These are phyloP conservation scores for Pseudogymnoascus sp. DNA, from an alignment of 2,329 filamentous ascomycete genomes.

Conservation along the genomic window DNA sequence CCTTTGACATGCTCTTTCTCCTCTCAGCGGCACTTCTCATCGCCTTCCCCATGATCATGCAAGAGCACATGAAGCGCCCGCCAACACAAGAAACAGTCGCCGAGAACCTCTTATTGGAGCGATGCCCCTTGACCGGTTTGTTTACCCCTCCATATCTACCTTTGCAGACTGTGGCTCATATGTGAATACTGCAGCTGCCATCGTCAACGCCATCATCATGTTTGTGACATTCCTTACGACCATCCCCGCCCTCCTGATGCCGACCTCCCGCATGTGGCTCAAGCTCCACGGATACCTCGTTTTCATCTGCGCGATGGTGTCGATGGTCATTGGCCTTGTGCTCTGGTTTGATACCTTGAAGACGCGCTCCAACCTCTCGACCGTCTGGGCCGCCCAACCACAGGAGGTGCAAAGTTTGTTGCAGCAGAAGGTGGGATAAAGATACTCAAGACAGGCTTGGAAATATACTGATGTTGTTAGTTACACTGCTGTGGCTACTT, in stretches of 20 bases:
- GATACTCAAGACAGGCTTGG: neutral
- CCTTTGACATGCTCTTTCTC: constrained; percentile 44
- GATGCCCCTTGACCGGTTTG: constrained; percentile 47
- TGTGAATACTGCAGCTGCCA: constrained; percentile 43
- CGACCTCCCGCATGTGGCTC: constrained; percentile 59
- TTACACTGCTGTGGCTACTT: constrained; percentile 76
- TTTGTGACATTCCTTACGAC: constrained; percentile 63
- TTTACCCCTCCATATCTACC: constrained; percentile 13
- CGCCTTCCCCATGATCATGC: constrained; percentile 43
- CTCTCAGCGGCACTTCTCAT: constrained; percentile 43
- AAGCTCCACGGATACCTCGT: constrained; percentile 61
- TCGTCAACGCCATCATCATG: constrained; percentile 65
- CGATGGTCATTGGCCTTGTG: constrained; percentile 55
- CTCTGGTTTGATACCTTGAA: constrained; percentile 68
- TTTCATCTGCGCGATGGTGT: constrained; percentile 55
- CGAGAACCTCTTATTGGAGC: constrained; percentile 41
- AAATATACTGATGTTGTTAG: constrained; percentile 33
- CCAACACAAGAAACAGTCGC: constrained; percentile 43
- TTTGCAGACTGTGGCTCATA: neutral
- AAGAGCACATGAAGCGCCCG: constrained; percentile 33
- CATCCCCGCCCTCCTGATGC: constrained; percentile 63
- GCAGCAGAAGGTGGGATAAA: constrained; percentile 48
- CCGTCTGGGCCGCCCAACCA: constrained; percentile 53
- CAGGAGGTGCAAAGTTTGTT: constrained; percentile 56
- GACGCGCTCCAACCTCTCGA: constrained; percentile 54